Evolutionary conservation across 1,284 basidiomycete species (phyloP).

Genomic region (Leccinum variabile): DNA sequence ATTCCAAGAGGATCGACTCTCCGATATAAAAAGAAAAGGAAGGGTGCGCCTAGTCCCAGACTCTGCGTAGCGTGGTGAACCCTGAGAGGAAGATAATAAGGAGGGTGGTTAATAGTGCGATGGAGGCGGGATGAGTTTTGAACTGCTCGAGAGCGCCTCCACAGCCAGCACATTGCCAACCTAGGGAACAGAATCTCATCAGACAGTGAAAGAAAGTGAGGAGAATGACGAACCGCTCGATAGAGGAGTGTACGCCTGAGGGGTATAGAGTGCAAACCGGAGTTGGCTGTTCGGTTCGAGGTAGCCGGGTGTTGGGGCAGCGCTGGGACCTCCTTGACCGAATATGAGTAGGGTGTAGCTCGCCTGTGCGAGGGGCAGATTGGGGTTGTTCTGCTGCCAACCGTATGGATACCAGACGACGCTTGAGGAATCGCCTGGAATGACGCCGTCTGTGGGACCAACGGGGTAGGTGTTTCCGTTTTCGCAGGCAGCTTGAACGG

Average conservation of each 20-base stretch:
- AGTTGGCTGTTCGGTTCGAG: slow-evolving; percentile 70
- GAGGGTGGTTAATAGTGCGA: slow-evolving; percentile 66
- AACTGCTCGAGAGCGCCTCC: slow-evolving; percentile 50
- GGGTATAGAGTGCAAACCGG: slow-evolving; percentile 85
- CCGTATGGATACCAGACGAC: slow-evolving; percentile 83
- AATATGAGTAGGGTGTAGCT: slow-evolving; percentile 79
- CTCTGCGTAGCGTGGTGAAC: slow-evolving; percentile 40
- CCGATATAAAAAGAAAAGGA: slow-evolving; percentile 3
- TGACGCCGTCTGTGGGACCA: slow-evolving; percentile 72
- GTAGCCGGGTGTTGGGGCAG: slow-evolving; percentile 59
- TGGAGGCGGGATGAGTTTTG: slow-evolving; percentile 60
- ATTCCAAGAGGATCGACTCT: slow-evolving; percentile 13
- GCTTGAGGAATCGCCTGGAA: slow-evolving; percentile 67
- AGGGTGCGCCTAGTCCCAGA: slow-evolving; percentile 23
- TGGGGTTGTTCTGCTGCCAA: slow-evolving; percentile 69
- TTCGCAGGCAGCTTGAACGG: slow-evolving; percentile 78
- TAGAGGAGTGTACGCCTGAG: slow-evolving; percentile 73
- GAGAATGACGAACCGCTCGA: slow-evolving; percentile 52
- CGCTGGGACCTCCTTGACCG: slow-evolving; percentile 73
- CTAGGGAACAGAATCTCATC: slow-evolving; percentile 39
- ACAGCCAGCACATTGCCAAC: slow-evolving; percentile 78
- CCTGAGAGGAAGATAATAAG: slow-evolving; percentile 75
- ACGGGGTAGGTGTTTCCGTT: slow-evolving; percentile 89
- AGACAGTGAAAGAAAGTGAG: neutral
- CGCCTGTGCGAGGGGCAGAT: slow-evolving; percentile 68